phyloP scores from a whole-genome alignment of 140 eudicot genomes.

The Ambrosia hybrid region DNA sequence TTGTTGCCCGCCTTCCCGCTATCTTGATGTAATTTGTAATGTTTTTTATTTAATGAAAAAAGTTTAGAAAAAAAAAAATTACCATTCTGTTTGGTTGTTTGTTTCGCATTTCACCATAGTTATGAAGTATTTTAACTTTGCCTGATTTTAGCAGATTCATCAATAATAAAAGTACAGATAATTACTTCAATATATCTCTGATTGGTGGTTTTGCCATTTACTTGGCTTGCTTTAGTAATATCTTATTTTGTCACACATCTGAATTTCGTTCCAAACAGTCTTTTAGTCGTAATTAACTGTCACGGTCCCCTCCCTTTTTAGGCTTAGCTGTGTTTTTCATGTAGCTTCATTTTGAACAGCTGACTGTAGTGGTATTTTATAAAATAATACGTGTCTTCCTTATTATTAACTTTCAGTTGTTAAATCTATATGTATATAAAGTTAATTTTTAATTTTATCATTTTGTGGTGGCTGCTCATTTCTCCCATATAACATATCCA shows the following conservation, averaged over 20 bases:
- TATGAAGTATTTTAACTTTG: too few species aligned
- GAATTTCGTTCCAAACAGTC: constrained; percentile 1
- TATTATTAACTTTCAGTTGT: too few species aligned
- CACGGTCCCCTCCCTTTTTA: background rate
- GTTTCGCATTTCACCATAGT: background rate
- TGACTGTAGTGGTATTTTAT: background rate
- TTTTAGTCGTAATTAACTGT: constrained; percentile 8
- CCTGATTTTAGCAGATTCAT: constrained; percentile 4
- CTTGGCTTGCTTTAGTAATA: constrained; percentile 7
- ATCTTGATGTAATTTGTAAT: too few species aligned
- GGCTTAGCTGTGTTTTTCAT: background rate
- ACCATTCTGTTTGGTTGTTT: constrained; percentile 3
- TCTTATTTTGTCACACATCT: background rate
- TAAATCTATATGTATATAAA: background rate
- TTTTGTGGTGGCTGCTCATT: constrained; percentile 6
- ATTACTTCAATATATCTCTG: background rate
- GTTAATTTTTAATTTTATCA: background rate
- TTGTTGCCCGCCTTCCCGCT: too few species aligned
- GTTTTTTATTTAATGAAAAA: too few species aligned
- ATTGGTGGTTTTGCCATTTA: background rate
- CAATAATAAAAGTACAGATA: background rate
- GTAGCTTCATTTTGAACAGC: constrained; percentile 12
- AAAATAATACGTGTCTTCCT: background rate
- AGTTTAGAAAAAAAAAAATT: too few species aligned
- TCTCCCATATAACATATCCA: background rate